Evolutionary conservation across 345 rosid genomes (phyloP).

Genomic region (Nasturtium officinale): DNA sequence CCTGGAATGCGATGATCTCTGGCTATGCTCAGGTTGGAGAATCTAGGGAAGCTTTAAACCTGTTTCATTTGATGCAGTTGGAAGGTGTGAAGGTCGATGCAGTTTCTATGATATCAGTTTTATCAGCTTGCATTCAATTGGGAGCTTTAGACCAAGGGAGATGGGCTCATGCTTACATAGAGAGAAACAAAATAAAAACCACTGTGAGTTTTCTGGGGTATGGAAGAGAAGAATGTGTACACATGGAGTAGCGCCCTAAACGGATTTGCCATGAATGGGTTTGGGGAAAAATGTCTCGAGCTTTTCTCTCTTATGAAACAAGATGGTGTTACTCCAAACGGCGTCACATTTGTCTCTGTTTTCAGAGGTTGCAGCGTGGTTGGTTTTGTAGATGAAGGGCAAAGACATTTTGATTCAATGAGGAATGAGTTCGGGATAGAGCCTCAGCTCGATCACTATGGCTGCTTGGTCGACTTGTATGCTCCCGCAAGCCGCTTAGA

Average conservation of each 20-base stretch:
- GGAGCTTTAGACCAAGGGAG: constrained; percentile 67
- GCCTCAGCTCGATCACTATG: constrained; percentile 66
- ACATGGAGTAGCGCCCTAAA: constrained; percentile 66
- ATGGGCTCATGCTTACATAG: constrained; percentile 65
- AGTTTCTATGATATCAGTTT: constrained; percentile 58
- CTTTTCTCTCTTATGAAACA: constrained; percentile 55
- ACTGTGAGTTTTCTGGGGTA: constrained; percentile 53
- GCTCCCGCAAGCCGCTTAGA: constrained; percentile 58
- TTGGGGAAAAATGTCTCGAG: constrained; percentile 53
- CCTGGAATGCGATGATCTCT: constrained; percentile 69
- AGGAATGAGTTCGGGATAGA: constrained; percentile 52
- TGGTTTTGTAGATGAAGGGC: constrained; percentile 63
- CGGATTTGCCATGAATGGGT: constrained; percentile 65
- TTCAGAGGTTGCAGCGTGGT: constrained; percentile 61
- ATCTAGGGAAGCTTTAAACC: constrained; percentile 48
- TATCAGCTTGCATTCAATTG: constrained; percentile 63
- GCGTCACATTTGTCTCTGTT: constrained; percentile 56
- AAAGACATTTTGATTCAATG: constrained; percentile 54
- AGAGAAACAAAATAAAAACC: constrained; percentile 51
- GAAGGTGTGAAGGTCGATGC: constrained; percentile 59
- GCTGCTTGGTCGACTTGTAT: constrained; percentile 71
- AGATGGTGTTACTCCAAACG: constrained; percentile 50
- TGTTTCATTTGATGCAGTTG: constrained; percentile 66
- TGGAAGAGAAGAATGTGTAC: constrained; percentile 61
- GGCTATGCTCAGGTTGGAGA: constrained; percentile 59